phyloP scores from a whole-genome alignment of 1,284 basidiomycete species.

The Leccinum griseonigrum region DNA sequence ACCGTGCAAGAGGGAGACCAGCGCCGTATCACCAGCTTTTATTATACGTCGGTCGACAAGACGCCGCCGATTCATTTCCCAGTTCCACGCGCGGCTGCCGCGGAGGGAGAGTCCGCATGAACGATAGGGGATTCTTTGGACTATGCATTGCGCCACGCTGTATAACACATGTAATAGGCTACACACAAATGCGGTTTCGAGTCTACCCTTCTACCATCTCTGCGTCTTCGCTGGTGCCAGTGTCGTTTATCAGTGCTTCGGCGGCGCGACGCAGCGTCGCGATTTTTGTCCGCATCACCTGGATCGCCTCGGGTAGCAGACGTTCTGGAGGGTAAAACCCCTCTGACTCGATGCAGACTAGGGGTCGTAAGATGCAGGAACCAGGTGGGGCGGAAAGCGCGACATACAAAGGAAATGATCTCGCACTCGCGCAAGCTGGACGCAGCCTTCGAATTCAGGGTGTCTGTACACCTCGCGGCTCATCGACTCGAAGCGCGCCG shows the following conservation, averaged over 20 bases:
- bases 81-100: constrained; percentile 12
- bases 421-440: constrained; percentile 82
- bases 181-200: neutral
- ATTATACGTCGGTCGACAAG: constrained; percentile 36
- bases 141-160: neutral
- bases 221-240: constrained; percentile 34
- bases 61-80: constrained; percentile 38
- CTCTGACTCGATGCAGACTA: constrained; percentile 86
- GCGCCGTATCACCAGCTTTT: constrained; percentile 37
- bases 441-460: constrained; percentile 85
- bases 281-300: constrained; percentile 84
- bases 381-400: neutral
- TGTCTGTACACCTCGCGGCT: constrained; percentile 92
- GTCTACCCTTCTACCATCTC: constrained; percentile 37
- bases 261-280: constrained; percentile 56
- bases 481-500: constrained; percentile 86
- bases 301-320: constrained; percentile 81
- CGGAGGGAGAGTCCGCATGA: constrained; percentile 3
- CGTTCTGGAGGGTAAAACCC: constrained; percentile 85
- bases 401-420: constrained; percentile 92
- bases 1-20: constrained; percentile 23
- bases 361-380: neutral
- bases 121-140: neutral
- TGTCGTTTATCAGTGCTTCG: constrained; percentile 46
- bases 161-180: constrained; percentile 6